These are phyloP conservation scores for Coemansia sp. DNA, from an alignment of 192 early-diverging fungal genomes.

Conservation along the genomic window DNA sequence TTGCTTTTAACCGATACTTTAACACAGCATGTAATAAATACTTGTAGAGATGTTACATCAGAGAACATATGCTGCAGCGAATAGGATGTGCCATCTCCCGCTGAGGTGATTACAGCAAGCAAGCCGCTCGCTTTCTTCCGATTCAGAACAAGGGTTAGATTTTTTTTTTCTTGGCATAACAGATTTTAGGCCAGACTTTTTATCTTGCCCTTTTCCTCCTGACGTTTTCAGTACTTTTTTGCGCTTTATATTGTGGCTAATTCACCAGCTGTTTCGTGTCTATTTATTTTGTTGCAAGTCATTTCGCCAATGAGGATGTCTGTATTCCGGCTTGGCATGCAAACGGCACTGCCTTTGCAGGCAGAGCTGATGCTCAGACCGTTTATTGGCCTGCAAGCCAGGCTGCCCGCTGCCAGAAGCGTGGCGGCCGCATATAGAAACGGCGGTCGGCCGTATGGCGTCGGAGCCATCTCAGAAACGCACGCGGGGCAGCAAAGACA, in stretches of 20 bases:
- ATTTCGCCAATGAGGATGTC: not conserved
- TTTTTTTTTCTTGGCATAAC: too few relatives aligned
- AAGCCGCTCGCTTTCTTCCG: too few relatives aligned
- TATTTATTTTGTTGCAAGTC: not conserved
- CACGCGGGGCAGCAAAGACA: not conserved
- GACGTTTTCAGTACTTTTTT: too few relatives aligned
- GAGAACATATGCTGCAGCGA: too few relatives aligned
- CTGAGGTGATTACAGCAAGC: too few relatives aligned
- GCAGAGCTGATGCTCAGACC: not conserved
- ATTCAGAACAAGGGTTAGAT: too few relatives aligned
- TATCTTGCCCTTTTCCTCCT: too few relatives aligned
- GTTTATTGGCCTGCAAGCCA: not conserved
- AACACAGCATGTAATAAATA: too few relatives aligned
- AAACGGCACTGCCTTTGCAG: not conserved
- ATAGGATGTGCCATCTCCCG: too few relatives aligned
- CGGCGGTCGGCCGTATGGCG: not conserved
- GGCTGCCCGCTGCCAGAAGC: not conserved
- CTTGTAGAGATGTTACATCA: too few relatives aligned
- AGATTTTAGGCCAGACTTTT: too few relatives aligned
- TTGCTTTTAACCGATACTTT: too few relatives aligned
- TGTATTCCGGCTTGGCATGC: not conserved
- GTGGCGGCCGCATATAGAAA: not conserved
- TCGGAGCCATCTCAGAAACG: not conserved
- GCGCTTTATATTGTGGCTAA: not conserved
- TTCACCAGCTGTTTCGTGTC: not conserved